Conservation (phyloP, 805 yeast genomes). For the Grigorovia transvaalensis region DNA sequence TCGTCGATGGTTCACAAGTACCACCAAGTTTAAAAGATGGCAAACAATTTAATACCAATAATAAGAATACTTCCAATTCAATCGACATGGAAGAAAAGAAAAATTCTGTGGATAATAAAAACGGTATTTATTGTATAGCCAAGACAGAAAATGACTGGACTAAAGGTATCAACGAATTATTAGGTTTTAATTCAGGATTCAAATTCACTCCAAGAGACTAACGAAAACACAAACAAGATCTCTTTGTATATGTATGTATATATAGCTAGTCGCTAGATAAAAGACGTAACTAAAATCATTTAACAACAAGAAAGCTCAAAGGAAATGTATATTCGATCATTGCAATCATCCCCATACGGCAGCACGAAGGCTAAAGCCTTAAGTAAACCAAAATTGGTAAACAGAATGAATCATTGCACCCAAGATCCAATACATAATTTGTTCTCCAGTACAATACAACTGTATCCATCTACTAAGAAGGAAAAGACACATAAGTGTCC, state of each 20-base stretch:
- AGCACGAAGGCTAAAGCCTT: conserved; percentile 65
- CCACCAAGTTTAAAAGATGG: conserved; percentile 15
- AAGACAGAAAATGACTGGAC: conserved; percentile 85
- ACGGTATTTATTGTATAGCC: conserved; percentile 84
- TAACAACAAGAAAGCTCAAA: neutral
- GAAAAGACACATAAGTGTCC: neutral
- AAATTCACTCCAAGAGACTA: conserved; percentile 30
- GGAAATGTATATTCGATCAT: conserved; percentile 34
- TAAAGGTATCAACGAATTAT: conserved; percentile 70
- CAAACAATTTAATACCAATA: neutral
- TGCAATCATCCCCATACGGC: conserved; percentile 61
- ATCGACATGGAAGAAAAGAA: conserved; percentile 6
- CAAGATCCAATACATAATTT: conserved; percentile 46
- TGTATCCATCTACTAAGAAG: neutral
- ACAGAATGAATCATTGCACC: conserved; percentile 62
- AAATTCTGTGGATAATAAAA: conserved; percentile 7
- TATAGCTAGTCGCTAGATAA: too few relatives aligned
- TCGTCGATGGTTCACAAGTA: conserved; percentile 39
- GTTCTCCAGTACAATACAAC: conserved; percentile 50
- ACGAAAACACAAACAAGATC: neutral
- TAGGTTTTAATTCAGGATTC: conserved; percentile 84
- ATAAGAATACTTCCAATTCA: neutral
- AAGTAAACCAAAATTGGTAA: conserved; percentile 34
- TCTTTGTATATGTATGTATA: neutral
- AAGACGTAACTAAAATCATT: neutral